A percentile compares a stretch with the other conserved stretches of the same genome.
These are phyloP conservation scores for Veloboletus limbatus DNA, from an alignment of 1,284 basidiomycete genomes.

Conservation along the genomic window DNA sequence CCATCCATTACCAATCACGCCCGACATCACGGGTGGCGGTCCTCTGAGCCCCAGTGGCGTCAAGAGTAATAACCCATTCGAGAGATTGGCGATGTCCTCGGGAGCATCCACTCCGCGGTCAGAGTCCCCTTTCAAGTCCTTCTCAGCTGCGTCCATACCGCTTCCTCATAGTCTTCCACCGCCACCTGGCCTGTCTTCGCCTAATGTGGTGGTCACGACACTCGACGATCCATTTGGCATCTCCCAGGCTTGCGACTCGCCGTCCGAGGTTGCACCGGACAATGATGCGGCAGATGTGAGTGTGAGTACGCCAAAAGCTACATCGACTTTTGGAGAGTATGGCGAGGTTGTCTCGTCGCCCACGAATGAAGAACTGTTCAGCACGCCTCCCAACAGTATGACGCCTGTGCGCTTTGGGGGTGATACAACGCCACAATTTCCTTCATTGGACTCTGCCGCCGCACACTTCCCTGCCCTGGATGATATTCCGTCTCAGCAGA, in stretches of 20 bases:
- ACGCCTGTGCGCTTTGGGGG: slow-evolving; percentile 22
- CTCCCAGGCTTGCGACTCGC: slow-evolving; percentile 40
- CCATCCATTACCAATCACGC: slow-evolving; percentile 68
- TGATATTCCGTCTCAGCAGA: slow-evolving; percentile 27
- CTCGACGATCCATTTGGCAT: slow-evolving; percentile 60
- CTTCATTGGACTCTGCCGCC: slow-evolving; percentile 33
- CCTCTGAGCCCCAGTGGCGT: slow-evolving; percentile 40
- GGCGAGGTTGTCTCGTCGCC: slow-evolving; percentile 31
- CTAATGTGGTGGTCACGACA: slow-evolving; percentile 16
- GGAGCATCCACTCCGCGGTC: slow-evolving; percentile 48
- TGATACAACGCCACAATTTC: slow-evolving; percentile 21
- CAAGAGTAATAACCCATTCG: slow-evolving; percentile 94
- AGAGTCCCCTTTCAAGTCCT: slow-evolving; percentile 55
- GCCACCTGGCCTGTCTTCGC: slow-evolving; percentile 24
- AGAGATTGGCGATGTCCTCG: slow-evolving; percentile 57
- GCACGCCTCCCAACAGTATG: slow-evolving; percentile 56
- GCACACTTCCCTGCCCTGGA: slow-evolving; percentile 48
- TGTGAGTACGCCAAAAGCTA: slow-evolving; percentile 23
- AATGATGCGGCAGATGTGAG: slow-evolving; percentile 25
- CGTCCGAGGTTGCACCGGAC: slow-evolving; percentile 22
- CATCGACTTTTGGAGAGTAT: slow-evolving; percentile 11
- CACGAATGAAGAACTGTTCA: slow-evolving; percentile 54
- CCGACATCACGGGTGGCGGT: slow-evolving; percentile 42
- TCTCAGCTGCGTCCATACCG: slow-evolving; percentile 40
- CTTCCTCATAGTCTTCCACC: slow-evolving; percentile 31